A percentile compares a stretch with the other conserved stretches of the same genome.
phyloP scores from a whole-genome alignment of 139 green algal genomes.

The Eudorina sp. region DNA sequence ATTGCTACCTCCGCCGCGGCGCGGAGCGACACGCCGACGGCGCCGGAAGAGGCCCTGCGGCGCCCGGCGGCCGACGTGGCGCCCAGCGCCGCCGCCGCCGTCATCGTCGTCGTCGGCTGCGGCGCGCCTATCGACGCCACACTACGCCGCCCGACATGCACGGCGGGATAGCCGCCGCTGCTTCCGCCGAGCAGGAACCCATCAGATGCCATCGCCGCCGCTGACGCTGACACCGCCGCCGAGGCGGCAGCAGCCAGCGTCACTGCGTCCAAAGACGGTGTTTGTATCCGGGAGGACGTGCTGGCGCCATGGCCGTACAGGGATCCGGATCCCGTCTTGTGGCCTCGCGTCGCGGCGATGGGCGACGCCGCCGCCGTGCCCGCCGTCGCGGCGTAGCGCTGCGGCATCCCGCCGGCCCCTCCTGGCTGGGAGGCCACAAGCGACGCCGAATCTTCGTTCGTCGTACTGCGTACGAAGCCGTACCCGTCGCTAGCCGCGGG shows the following conservation, averaged over 20 bases:
- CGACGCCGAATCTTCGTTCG: neutral
- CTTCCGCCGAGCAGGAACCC: neutral
- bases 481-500: neutral
- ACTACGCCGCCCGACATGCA: neutral
- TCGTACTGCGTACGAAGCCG: neutral
- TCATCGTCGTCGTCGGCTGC: neutral
- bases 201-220: neutral
- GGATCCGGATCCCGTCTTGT: neutral
- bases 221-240: neutral
- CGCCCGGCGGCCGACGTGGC: neutral
- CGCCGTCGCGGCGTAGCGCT: neutral
- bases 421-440: neutral
- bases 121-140: neutral
- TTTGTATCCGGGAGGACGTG: neutral
- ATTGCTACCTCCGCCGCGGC: constrained; percentile 5
- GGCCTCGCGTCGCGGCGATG: neutral
- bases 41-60: constrained; percentile 21
- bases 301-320: neutral
- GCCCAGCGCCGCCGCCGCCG: neutral
- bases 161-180: neutral
- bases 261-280: neutral
- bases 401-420: neutral
- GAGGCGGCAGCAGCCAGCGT: neutral
- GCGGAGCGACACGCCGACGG: constrained; percentile 13
- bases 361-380: neutral